Evolutionary conservation across 1,284 basidiomycete genomes (phyloP).

Genomic region (Fomitiporia mediterranea): DNA sequence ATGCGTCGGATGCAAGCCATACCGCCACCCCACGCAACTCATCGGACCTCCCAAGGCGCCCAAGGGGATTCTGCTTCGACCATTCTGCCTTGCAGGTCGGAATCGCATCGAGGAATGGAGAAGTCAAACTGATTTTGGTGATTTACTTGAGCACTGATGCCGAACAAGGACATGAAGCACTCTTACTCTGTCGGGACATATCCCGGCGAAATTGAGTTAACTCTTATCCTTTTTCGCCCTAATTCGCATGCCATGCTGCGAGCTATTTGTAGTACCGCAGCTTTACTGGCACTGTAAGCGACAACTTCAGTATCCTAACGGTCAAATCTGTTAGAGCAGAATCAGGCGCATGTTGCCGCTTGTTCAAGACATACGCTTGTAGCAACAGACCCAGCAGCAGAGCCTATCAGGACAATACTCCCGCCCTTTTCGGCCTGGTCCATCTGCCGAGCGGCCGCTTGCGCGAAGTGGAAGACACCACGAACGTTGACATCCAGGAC

Average conservation of each 20-base stretch:
- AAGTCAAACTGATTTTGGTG: slow-evolving; percentile 49
- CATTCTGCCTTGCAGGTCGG: slow-evolving; percentile 68
- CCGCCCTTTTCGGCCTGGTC: slow-evolving; percentile 62
- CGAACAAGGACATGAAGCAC: no score
- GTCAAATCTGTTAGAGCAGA: no score
- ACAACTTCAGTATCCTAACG: slow-evolving; percentile 63
- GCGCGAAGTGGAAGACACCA: slow-evolving; percentile 74
- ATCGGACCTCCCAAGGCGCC: slow-evolving; percentile 71
- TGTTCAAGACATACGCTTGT: slow-evolving; percentile 51
- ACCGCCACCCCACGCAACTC: slow-evolving; percentile 74
- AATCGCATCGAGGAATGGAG: slow-evolving; percentile 65
- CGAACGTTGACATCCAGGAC: slow-evolving; percentile 65
- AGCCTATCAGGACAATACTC: slow-evolving; percentile 80
- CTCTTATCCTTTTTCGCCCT: slow-evolving; percentile 63
- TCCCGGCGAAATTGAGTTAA: slow-evolving; percentile 71
- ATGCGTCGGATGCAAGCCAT: slow-evolving; percentile 79
- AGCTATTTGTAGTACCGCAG: slow-evolving; percentile 77
- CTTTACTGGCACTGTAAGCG: slow-evolving; percentile 79
- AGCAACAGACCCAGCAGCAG: slow-evolving; percentile 72
- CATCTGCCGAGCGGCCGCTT: slow-evolving; percentile 78
- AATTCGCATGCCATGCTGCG: slow-evolving; percentile 84
- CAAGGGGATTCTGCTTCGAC: slow-evolving; percentile 70
- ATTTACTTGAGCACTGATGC: no score
- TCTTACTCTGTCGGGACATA: slow-evolving; percentile 71
- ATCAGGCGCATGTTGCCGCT: no score